phyloP scores from a whole-genome alignment of 768 basidiomycete genomes.

The Mycena amicta region DNA sequence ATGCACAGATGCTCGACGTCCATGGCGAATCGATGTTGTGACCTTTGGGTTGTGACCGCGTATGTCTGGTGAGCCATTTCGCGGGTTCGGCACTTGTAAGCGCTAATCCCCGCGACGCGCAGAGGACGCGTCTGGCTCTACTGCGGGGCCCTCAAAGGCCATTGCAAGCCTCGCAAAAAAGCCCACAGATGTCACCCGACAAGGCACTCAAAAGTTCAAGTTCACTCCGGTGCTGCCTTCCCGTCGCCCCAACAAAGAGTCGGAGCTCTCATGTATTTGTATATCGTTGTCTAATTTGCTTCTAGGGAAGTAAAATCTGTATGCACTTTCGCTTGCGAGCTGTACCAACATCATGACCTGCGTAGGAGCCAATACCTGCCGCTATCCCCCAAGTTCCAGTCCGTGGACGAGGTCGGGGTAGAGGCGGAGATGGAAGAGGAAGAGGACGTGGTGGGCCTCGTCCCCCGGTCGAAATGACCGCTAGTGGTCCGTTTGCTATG shows the following conservation, averaged over 20 bases:
- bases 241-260: conserved; percentile 80
- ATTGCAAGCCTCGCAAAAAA: conserved; percentile 79
- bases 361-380: conserved; percentile 49
- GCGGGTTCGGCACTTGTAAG: not conserved
- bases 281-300: conserved; percentile 12
- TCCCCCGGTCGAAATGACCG: conserved; percentile 71
- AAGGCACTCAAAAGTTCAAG: conserved; percentile 76
- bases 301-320: conserved; percentile 69
- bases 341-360: conserved; percentile 2
- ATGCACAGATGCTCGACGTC: conserved; percentile 62
- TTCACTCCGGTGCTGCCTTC: conserved; percentile 77
- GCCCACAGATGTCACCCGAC: conserved; percentile 68
- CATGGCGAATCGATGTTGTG: conserved; percentile 29
- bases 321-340: conserved; percentile 25
- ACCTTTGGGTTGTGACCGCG: conserved; percentile 6
- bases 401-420: conserved; percentile 43
- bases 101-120: no score
- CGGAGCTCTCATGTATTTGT: conserved; percentile 18
- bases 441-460: conserved; percentile 57
- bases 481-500: conserved; percentile 87
- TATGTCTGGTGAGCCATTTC: conserved; percentile 32
- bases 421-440: conserved; percentile 47
- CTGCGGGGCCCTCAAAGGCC: conserved; percentile 50
- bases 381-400: conserved; percentile 35
- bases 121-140: conserved; percentile 39